phyloP scores from a whole-genome alignment of 2,329 filamentous ascomycete species.

The Aspergillus luchuensis region DNA sequence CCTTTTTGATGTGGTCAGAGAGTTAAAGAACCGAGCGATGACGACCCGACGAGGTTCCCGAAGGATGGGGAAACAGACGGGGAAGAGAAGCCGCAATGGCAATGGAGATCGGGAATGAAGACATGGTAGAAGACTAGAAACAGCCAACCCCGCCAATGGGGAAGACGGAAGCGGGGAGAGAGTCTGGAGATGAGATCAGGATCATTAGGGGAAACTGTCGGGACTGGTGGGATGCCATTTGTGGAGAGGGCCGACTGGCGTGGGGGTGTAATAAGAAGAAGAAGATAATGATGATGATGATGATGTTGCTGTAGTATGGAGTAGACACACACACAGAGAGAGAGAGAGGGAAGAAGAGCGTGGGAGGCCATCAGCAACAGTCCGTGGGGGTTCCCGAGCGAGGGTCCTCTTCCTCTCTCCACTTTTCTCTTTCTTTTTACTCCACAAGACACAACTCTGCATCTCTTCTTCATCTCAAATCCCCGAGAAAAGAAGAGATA shows the following conservation, averaged over 20 bases:
- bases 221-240: conserved; percentile 4
- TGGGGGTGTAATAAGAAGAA: conserved; percentile 6
- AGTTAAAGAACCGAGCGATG: not conserved
- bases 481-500: not conserved
- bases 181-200: conserved; percentile 7
- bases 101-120: conserved; percentile 1
- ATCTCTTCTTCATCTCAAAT: not conserved
- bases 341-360: conserved; percentile 5
- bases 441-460: not conserved
- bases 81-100: conserved; percentile 3
- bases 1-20: conserved; percentile 12
- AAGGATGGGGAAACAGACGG: not conserved
- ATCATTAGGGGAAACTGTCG: conserved; percentile 3
- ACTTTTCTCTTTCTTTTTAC: not conserved
- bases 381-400: not conserved
- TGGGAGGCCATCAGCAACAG: not conserved
- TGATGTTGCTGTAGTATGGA: not conserved
- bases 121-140: too few species aligned
- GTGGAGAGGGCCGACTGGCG: conserved; percentile 10
- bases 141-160: conserved; percentile 14
- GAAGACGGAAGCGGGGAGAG: conserved; percentile 11
- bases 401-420: not conserved
- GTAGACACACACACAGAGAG: not conserved
- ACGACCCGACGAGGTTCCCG: conserved; percentile 8
- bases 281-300: not conserved